Evolutionary conservation across 1,284 basidiomycete genomes (phyloP).

Genomic region (Papiliotrema flavescens): DNA sequence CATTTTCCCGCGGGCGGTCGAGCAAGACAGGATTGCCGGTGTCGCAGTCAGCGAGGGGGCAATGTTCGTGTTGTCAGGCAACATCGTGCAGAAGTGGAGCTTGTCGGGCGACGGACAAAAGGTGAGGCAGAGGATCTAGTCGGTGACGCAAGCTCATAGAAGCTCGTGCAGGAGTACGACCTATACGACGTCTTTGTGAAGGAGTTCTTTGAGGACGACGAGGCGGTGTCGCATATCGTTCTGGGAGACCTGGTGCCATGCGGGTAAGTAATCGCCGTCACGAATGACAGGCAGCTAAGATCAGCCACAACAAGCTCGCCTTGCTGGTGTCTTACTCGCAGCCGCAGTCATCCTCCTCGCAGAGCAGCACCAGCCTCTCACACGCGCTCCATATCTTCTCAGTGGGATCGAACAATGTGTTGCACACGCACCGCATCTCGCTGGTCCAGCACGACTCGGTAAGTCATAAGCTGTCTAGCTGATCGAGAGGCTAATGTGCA

Average conservation of each 20-base stretch:
- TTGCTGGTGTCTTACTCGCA: constrained; percentile 39
- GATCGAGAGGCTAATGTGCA: constrained; percentile 10
- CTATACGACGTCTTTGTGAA: constrained; percentile 31
- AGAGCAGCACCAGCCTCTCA: constrained; percentile 11
- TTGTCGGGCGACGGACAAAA: constrained; percentile 29
- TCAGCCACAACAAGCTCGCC: constrained; percentile 28
- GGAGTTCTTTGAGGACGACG: constrained; percentile 27
- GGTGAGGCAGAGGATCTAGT: constrained; percentile 12
- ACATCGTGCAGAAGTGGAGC: constrained; percentile 40
- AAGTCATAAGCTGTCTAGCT: constrained; percentile 3
- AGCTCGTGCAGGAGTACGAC: constrained; percentile 38
- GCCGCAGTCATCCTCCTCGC: constrained; percentile 16
- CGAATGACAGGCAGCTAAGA: not conserved
- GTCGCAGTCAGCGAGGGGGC: constrained; percentile 18
- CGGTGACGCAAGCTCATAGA: not conserved
- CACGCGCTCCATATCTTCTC: constrained; percentile 35
- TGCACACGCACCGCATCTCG: constrained; percentile 28
- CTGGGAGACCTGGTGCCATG: constrained; percentile 37
- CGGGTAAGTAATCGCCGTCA: constrained; percentile 13
- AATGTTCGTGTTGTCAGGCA: constrained; percentile 31
- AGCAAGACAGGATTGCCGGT: constrained; percentile 29
- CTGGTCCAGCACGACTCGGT: constrained; percentile 38
- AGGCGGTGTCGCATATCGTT: constrained; percentile 25
- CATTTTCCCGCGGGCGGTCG: constrained; percentile 29
- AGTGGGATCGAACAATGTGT: constrained; percentile 17